phyloP scores from a whole-genome alignment of 371 early-diverging fungal species.

The Umbelopsis sp. region DNA sequence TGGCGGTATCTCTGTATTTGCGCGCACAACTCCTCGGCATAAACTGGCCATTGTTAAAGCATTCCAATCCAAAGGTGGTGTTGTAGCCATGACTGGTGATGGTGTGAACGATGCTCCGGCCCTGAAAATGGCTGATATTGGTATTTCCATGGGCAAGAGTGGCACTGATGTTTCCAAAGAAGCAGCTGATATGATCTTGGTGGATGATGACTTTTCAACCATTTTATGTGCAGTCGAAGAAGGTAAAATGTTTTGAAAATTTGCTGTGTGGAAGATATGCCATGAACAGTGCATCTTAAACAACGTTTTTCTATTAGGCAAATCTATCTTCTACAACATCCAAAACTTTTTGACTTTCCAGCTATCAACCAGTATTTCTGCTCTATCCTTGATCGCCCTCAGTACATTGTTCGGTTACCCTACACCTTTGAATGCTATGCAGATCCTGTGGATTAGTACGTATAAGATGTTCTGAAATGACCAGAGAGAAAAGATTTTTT shows the following conservation, averaged over 20 bases:
- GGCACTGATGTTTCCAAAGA: slow-evolving; percentile 93
- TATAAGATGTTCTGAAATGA: slow-evolving; percentile 7
- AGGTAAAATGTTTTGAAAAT: slow-evolving; percentile 42
- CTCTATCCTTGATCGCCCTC: slow-evolving; percentile 84
- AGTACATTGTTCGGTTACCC: slow-evolving; percentile 84
- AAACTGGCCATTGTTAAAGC: slow-evolving; percentile 87
- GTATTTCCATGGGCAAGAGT: slow-evolving; percentile 89
- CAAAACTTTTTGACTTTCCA: slow-evolving; percentile 92
- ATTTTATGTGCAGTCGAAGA: slow-evolving; percentile 88
- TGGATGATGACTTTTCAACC: slow-evolving; percentile 85
- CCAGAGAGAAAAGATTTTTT: background rate
- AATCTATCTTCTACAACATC: slow-evolving; percentile 91
- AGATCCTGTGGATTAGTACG: slow-evolving; percentile 96
- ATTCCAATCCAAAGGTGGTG: slow-evolving; percentile 70
- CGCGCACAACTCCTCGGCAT: slow-evolving; percentile 90
- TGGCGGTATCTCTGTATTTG: slow-evolving; percentile 75
- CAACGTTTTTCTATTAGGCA: slow-evolving; percentile 46
- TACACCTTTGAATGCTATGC: slow-evolving; percentile 97
- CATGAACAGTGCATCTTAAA: background rate
- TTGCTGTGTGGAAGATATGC: background rate
- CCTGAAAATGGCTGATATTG: slow-evolving; percentile 86
- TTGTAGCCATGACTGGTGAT: slow-evolving; percentile 95
- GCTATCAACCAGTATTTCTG: slow-evolving; percentile 83
- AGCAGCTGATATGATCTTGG: slow-evolving; percentile 92
- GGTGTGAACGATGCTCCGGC: slow-evolving; percentile 97